Evolutionary conservation across 352 stramenopile species (phyloP), one percentile per base, ranked within the genome.

Genomic region (Phytopythium kandeliae): DNA sequence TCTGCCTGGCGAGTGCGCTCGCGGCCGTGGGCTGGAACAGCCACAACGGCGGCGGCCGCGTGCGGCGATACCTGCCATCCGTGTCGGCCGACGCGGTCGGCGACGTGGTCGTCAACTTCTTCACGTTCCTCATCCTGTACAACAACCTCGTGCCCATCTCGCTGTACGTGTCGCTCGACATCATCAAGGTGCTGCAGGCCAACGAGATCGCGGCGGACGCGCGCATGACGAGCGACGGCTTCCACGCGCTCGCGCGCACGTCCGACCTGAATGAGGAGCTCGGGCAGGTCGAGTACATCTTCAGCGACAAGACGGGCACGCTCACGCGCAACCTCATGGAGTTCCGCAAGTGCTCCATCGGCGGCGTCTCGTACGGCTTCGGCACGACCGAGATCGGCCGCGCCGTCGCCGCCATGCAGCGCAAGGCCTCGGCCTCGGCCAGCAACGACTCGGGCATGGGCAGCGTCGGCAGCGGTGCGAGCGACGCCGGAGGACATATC

Each of bases 291-390:
- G 76, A 97, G 55, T 98, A 99, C 62, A 91, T 99, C n/a, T 99
- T 99, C 68, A 97, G 82, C 26, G 97, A 99, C 67, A 99, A 99
- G 63, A 99, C 97, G 3, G 97, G 97, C 15, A 99, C 97, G 30
- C 75, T 99, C 21, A 99, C 97, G 19, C 95, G 92, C 66, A 99
- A 99, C 73, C 71, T 98, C 19, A 99, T 99, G 96, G 81, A 98
- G 60, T 97, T 98, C 58, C 84, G 91, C 41, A 94, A 95, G 57
- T 97, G 90, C 55, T 87, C 75, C 2, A 89, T 98, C 44, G 80
- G 66, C 47, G 89, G 90, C 17, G 52, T 75, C 9, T 82, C 81
- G 3, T 97, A 96, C 48, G 87, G 88, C 26, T 69, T 85, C 76
- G 64, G 72, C 5, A 85, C 54, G n/a, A 93, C 93, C 12, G 78